A percentile compares a stretch with the other conserved stretches of the same genome.
These are phyloP conservation scores for Hypoxylon sp. DNA, from an alignment of 2,329 filamentous ascomycete genomes.

Conservation along the genomic window DNA sequence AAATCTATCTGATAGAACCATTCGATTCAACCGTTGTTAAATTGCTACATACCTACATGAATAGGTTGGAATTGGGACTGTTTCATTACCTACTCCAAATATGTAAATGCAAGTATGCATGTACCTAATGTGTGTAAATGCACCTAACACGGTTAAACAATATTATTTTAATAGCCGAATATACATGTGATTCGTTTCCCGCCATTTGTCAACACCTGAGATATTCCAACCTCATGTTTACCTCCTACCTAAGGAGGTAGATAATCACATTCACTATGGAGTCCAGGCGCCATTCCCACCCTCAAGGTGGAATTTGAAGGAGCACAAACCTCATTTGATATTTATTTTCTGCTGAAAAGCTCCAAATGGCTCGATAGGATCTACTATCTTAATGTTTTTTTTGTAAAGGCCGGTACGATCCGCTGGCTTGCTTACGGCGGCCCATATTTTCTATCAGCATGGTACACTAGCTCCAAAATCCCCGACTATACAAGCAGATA, in stretches of 20 bases:
- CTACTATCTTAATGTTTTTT: constrained; percentile 35
- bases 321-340: constrained; percentile 14
- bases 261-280: not conserved
- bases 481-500: constrained; percentile 30
- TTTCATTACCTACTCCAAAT: not conserved
- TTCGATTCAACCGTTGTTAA: not conserved
- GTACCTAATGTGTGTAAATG: constrained; percentile 3
- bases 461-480: constrained; percentile 34
- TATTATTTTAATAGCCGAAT: constrained; percentile 1
- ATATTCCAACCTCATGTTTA: constrained; percentile 9
- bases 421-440: constrained; percentile 27
- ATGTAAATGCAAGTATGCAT: not conserved
- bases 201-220: not conserved
- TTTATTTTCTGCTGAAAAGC: constrained; percentile 27
- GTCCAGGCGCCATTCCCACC: constrained; percentile 12
- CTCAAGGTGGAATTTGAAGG: constrained; percentile 15
- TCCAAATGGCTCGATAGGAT: constrained; percentile 28
- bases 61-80: not conserved
- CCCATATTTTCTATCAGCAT: constrained; percentile 27
- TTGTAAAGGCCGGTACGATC: constrained; percentile 38
- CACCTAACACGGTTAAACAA: not conserved
- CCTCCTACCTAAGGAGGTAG: not conserved
- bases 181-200: constrained; percentile 8
- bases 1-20: constrained; percentile 10
- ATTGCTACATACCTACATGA: not conserved